These are phyloP conservation scores for Colletotrichum sp. DNA, from an alignment of 2,329 filamentous ascomycete species.

Conservation along the genomic window DNA sequence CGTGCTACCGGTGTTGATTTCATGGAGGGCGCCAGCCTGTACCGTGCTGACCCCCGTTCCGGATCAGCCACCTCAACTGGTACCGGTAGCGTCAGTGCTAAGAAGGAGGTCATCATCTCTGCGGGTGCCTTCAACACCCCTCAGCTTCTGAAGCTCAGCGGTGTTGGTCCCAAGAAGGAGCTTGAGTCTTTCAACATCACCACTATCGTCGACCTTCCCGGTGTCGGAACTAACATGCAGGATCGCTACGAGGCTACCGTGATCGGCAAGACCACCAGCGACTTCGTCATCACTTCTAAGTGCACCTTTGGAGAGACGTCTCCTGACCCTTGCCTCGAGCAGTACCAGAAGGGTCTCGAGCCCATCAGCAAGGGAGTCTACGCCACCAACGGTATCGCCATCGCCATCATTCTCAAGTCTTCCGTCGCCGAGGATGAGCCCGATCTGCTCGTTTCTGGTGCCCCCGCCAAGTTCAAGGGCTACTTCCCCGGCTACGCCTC, in stretches of 20 bases:
- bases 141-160: conserved; percentile 56
- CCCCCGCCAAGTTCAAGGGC: conserved; percentile 57
- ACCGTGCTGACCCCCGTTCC: conserved; percentile 46
- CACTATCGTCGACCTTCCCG: conserved; percentile 48
- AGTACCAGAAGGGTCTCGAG: conserved; percentile 28
- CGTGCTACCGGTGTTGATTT: conserved; percentile 37
- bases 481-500: conserved; percentile 61
- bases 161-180: conserved; percentile 48
- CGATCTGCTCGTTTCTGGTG: conserved; percentile 62
- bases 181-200: conserved; percentile 48
- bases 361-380: conserved; percentile 35
- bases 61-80: conserved; percentile 21
- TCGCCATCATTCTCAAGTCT: conserved; percentile 44
- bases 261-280: conserved; percentile 21
- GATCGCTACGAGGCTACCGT: conserved; percentile 44
- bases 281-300: conserved; percentile 31
- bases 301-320: conserved; percentile 35
- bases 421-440: conserved; percentile 44
- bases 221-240: conserved; percentile 56
- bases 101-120: conserved; percentile 53
- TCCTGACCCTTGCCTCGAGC: conserved; percentile 39
- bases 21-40: conserved; percentile 41
- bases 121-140: conserved; percentile 56
- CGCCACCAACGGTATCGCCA: conserved; percentile 56
- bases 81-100: conserved; percentile 16